These are phyloP conservation scores for Ophiorrhiza pumila DNA, from an alignment of 257 asterid genomes.

Conservation along the genomic window DNA sequence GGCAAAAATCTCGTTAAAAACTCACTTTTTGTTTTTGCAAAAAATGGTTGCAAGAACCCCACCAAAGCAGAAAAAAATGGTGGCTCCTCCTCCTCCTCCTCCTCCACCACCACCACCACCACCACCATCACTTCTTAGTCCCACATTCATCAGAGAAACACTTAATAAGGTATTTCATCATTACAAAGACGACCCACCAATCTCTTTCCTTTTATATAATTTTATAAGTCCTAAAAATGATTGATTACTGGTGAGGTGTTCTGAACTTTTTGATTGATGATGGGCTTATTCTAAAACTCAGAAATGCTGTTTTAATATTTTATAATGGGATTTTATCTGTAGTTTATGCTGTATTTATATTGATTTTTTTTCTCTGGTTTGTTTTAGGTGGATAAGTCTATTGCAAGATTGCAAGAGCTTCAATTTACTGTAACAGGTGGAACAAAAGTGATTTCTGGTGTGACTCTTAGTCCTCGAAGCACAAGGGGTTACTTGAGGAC, in stretches of 20 bases:
- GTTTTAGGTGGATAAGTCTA: slow-evolving; percentile 77
- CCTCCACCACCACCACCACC: slow-evolving; percentile 32
- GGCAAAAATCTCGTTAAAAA: slow-evolving; percentile 10
- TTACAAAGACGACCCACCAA: neutral
- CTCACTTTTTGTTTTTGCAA: neutral
- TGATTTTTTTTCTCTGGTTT: neutral
- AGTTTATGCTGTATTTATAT: neutral
- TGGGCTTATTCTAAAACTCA: neutral
- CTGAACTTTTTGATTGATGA: neutral
- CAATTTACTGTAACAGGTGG: slow-evolving; percentile 72
- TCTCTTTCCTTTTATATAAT: neutral
- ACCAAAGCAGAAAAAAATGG: slow-evolving; percentile 44
- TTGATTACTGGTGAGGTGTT: neutral
- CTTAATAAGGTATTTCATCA: slow-evolving; percentile 50
- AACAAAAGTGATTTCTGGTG: slow-evolving; percentile 47
- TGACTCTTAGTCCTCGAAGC: slow-evolving; percentile 63
- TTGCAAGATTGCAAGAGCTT: slow-evolving; percentile 92
- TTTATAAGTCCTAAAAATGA: neutral
- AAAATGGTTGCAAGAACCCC: slow-evolving; percentile 93
- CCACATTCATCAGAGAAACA: slow-evolving; percentile 68
- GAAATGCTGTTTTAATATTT: neutral
- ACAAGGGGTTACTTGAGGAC: slow-evolving; percentile 44
- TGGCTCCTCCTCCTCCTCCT: slow-evolving; percentile 24
- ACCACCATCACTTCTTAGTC: slow-evolving; percentile 37
- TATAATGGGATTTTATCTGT: neutral